These are phyloP conservation scores for Papiliotrema flavescens DNA, from an alignment of 1,284 basidiomycete species.

Conservation along the genomic window DNA sequence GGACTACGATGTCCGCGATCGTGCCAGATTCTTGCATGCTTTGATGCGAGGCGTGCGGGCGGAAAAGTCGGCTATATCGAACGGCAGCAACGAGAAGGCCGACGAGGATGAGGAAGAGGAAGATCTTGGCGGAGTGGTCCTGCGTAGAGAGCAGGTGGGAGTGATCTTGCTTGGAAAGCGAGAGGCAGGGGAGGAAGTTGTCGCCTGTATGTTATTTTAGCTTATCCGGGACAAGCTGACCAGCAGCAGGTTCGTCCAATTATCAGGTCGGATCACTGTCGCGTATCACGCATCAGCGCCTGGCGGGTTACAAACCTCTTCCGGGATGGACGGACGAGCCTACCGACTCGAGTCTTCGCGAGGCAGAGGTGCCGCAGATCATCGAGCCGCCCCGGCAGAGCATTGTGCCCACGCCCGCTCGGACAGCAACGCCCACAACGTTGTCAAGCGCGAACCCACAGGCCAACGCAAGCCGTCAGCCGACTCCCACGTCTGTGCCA, in stretches of 20 bases:
- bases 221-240: slow-evolving; percentile 7
- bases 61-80: slow-evolving; percentile 25
- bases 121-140: slow-evolving; percentile 64
- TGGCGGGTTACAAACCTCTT: slow-evolving; percentile 38
- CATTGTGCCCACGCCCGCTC: slow-evolving; percentile 3
- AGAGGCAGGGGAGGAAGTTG: slow-evolving; percentile 11
- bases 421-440: slow-evolving; percentile 8
- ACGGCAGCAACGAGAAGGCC: slow-evolving; percentile 17
- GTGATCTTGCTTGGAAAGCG: slow-evolving; percentile 76
- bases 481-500: slow-evolving; percentile 12
- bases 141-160: slow-evolving; percentile 74
- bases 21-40: slow-evolving; percentile 71
- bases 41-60: slow-evolving; percentile 58
- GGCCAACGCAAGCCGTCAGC: not conserved
- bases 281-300: slow-evolving; percentile 27
- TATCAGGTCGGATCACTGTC: slow-evolving; percentile 44
- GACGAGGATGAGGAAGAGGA: slow-evolving; percentile 31
- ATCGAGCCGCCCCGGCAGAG: not conserved
- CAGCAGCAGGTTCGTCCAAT: slow-evolving; percentile 4
- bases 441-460: slow-evolving; percentile 1
- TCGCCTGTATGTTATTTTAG: slow-evolving; percentile 52
- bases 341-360: slow-evolving; percentile 49
- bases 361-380: slow-evolving; percentile 32
- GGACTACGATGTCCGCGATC: slow-evolving; percentile 83
- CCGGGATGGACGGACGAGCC: slow-evolving; percentile 52